These are phyloP conservation scores for Marchantia polymorpha DNA, from an alignment of 225 moss, liverwort and hornwort species.

Conservation along the genomic window DNA sequence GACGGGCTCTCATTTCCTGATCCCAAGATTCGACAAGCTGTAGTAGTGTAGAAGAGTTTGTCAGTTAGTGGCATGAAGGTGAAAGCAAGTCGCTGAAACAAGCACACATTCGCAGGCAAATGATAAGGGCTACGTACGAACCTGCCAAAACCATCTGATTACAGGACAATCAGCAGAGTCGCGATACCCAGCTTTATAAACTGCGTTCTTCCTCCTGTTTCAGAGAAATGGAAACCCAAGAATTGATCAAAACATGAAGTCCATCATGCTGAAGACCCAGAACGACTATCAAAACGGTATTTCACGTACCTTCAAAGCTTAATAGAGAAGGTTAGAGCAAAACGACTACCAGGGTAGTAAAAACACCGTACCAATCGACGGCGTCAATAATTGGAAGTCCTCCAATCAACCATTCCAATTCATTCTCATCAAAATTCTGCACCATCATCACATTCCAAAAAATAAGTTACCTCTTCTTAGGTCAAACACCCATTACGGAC, in stretches of 20 bases:
- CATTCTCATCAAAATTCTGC: slow-evolving; percentile 98
- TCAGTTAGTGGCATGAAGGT: background rate
- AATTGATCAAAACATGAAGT: background rate
- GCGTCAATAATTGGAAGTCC: slow-evolving; percentile 92
- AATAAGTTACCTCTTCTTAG: background rate
- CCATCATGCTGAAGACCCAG: background rate
- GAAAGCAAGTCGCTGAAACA: background rate
- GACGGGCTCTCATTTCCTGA: slow-evolving; percentile 98
- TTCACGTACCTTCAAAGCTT: background rate
- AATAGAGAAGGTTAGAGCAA: background rate
- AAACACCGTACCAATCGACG: slow-evolving; percentile 72
- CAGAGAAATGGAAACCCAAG: background rate
- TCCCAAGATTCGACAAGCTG: slow-evolving; percentile 99
- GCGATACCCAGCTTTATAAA: slow-evolving; percentile 96
- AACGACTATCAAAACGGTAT: background rate
- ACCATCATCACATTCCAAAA: background rate
- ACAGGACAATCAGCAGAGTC: slow-evolving; percentile 86
- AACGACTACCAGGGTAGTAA: background rate
- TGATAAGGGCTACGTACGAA: slow-evolving; percentile 13
- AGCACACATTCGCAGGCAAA: background rate
- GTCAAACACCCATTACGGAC: background rate
- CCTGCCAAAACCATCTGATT: slow-evolving; percentile 99
- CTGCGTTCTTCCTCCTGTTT: slow-evolving; percentile 93
- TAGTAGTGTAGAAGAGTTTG: slow-evolving; percentile 2
- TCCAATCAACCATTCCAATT: slow-evolving; percentile 98